Evolutionary conservation across 495 filamentous ascomycete genomes (phyloP).

Genomic region (Daldinia loculata): DNA sequence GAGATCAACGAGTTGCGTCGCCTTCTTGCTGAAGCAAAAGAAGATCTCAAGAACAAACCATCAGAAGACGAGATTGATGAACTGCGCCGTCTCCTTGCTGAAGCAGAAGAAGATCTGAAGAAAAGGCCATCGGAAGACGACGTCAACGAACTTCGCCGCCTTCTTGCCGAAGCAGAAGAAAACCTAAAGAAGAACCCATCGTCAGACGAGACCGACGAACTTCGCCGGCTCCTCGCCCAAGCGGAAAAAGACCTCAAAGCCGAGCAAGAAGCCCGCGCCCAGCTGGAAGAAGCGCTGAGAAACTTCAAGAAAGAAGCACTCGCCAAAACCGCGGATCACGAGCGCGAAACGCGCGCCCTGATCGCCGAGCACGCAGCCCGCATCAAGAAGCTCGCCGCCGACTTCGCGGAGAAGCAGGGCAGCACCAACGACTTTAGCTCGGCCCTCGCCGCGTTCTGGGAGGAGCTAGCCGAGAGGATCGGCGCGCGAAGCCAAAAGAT

Average conservation of each 20-base stretch:
- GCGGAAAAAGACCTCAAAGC: neutral
- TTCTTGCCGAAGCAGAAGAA: neutral
- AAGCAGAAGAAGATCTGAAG: neutral
- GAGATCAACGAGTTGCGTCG: too few relatives aligned
- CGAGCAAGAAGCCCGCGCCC: neutral
- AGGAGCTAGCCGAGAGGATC: neutral
- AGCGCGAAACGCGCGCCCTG: neutral
- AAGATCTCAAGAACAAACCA: too few relatives aligned
- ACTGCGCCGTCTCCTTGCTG: neutral
- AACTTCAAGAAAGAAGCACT: neutral
- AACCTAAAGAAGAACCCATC: too few relatives aligned
- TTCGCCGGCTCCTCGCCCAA: neutral
- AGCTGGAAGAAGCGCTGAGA: neutral
- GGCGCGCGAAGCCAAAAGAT: neutral
- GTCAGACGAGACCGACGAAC: too few relatives aligned
- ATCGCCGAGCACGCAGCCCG: neutral
- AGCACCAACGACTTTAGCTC: neutral
- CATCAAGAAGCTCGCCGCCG: neutral
- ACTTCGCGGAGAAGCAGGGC: neutral
- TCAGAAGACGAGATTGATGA: too few relatives aligned
- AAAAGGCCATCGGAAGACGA: too few relatives aligned
- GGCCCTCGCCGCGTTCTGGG: neutral
- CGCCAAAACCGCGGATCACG: neutral
- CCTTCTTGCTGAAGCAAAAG: too few relatives aligned
- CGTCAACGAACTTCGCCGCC: too few relatives aligned